Conservation (phyloP, 192 early-diverging fungal species). For the Umbelopsis sp. region DNA sequence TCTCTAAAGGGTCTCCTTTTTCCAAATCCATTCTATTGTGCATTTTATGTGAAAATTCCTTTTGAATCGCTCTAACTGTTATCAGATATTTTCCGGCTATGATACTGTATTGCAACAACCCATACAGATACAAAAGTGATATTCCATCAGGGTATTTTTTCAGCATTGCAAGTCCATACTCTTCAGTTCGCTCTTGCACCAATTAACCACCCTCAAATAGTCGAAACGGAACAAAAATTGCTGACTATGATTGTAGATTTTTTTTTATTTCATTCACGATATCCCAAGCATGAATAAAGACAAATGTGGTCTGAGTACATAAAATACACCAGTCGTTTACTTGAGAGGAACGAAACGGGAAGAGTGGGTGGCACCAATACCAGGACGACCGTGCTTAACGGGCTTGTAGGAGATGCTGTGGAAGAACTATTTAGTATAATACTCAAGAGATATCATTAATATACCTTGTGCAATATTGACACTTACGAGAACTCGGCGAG, state of each 20-base stretch:
- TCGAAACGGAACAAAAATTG: neutral
- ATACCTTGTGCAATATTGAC: too few relatives aligned
- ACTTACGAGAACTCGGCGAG: conserved; percentile 36
- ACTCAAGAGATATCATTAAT: neutral
- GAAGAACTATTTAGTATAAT: neutral
- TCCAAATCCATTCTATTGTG: neutral
- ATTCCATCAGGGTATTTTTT: too few relatives aligned
- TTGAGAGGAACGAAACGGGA: conserved; percentile 92
- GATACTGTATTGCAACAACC: too few relatives aligned
- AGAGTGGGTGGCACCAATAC: conserved; percentile 98
- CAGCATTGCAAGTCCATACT: too few relatives aligned
- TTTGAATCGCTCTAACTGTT: too few relatives aligned
- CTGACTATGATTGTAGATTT: neutral
- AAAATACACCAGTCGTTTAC: conserved; percentile 50
- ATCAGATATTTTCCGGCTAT: too few relatives aligned
- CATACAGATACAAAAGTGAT: too few relatives aligned
- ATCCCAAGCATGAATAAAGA: conserved; percentile 16
- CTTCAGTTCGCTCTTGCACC: too few relatives aligned
- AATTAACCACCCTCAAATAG: too few relatives aligned
- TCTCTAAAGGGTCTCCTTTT: neutral
- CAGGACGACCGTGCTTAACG: conserved; percentile 98
- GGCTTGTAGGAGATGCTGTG: conserved; percentile 96
- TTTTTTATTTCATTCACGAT: conserved; percentile 16
- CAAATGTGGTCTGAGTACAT: conserved; percentile 17
- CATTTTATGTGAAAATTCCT: too few relatives aligned